Evolutionary conservation across 805 yeast species (phyloP).

Genomic region (Wickerhamiella parazyma): DNA sequence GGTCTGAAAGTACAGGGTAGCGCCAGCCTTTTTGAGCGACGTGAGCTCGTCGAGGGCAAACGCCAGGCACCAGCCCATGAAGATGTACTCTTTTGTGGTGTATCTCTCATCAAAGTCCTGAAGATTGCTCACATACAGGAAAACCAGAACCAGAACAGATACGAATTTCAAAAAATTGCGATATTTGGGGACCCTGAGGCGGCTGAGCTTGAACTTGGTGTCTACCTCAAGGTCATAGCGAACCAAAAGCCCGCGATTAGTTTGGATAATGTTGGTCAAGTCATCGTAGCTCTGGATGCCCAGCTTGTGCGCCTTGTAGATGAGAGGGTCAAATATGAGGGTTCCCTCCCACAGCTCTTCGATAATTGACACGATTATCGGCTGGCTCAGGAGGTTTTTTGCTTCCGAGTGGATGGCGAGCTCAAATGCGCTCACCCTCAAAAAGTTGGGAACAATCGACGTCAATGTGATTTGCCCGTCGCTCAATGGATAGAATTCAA

Average conservation of each 20-base stretch:
- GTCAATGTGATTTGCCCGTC: conserved; percentile 21
- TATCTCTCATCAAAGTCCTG: conserved; percentile 13
- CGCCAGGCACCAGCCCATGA: conserved; percentile 35
- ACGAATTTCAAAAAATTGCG: conserved; percentile 24
- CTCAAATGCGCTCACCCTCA: conserved; percentile 36
- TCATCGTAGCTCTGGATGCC: conserved; percentile 19
- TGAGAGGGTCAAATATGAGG: conserved; percentile 29
- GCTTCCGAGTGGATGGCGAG: conserved; percentile 40
- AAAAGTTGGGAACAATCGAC: conserved; percentile 22
- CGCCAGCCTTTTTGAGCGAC: conserved; percentile 34
- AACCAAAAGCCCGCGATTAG: conserved; percentile 26
- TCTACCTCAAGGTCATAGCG: conserved; percentile 26
- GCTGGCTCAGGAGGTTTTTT: conserved; percentile 39
- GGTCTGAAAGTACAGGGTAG: conserved; percentile 33
- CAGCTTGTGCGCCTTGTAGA: conserved; percentile 26
- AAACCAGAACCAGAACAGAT: conserved; percentile 24
- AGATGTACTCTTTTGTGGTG: conserved; percentile 26
- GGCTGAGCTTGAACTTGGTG: conserved; percentile 26
- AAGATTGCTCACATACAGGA: conserved; percentile 23
- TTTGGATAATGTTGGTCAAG: conserved; percentile 18
- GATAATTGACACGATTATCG: conserved; percentile 34
- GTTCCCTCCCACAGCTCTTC: conserved; percentile 42
- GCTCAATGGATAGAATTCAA: conserved; percentile 34
- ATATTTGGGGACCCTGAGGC: conserved; percentile 29
- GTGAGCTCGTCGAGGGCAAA: conserved; percentile 36